Evolutionary conservation across 1,284 basidiomycete genomes (phyloP), one percentile per base, ranked within the genome.

Genomic region (Ganoderma meredithae): DNA sequence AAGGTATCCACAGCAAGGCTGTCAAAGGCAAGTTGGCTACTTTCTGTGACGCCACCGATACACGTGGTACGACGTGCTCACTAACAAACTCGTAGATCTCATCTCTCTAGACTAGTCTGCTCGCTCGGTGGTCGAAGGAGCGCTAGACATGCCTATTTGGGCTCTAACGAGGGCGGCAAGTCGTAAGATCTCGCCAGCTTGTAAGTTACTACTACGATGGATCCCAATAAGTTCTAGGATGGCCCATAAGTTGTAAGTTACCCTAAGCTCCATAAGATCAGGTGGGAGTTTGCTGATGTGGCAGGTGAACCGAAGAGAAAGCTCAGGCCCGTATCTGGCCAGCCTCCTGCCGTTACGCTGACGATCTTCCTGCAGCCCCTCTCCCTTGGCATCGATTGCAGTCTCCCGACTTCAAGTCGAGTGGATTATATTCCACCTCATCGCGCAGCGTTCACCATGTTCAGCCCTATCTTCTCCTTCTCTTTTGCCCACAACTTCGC

Each of bases 21-120:
- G 71, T 74, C 41, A 78, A 74, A 65, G 78, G 79, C 9, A 36
- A 31, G 27, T 31, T 9, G 1, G 3, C 7, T 36, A 36, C 36
- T 9, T 75, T 43, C 9, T 9, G 63, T 60, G 36, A n/a, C n/a
- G n/a, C 15, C 43, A 8, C 44, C 47, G 47, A 27, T 19, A 33
- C 15, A 31, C 22, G 19, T 49, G 22, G 10, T 13, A 55, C 27
- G 6, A n/a, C 25, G 41, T 39, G 40, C 60, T 62, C 9, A 62
- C 41, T 3, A 27, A 27, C 10, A 36, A 17, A 19, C 31, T 47
- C n/a, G 27, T 64, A 84, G 83, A 84, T 13, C 71, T 85, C 13
- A 75, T 78, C 15, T 67, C 67, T 9, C 80, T 90, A 62, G 86
- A 88, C 65, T 90, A 85, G 85, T 85, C 87, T 73, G 78, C 74